Conservation (phyloP, 169 alveolate genomes). For the Cryptosporidium baileyi region DNA sequence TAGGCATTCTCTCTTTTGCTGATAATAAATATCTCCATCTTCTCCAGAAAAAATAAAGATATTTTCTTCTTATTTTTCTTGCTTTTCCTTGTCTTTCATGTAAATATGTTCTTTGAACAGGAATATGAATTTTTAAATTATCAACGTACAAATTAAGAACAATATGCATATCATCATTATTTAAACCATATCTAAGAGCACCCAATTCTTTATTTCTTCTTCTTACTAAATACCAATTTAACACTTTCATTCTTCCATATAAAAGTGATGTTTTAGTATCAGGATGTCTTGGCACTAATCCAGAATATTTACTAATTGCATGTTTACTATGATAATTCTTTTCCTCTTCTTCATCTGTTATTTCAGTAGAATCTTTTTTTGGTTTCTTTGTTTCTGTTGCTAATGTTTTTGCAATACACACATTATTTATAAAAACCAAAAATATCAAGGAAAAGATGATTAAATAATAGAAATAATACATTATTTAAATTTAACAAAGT, state of each 20-base stretch:
- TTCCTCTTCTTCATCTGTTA: background rate
- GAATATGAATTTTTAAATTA: constrained; percentile 40
- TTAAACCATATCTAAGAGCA: constrained; percentile 43
- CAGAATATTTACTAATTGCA: constrained; percentile 2
- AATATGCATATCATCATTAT: constrained; percentile 66
- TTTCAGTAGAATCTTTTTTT: background rate
- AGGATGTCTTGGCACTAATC: constrained; percentile 51
- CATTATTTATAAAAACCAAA: background rate
- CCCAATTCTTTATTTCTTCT: constrained; percentile 29
- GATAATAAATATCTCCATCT: constrained; percentile 60
- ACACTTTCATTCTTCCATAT: constrained; percentile 53
- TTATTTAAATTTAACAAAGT: background rate
- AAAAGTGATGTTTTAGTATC: constrained; percentile 17
- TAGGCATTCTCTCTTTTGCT: constrained; percentile 68
- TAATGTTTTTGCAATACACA: background rate
- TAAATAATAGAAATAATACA: background rate
- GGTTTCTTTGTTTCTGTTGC: background rate
- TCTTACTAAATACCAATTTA: constrained; percentile 15
- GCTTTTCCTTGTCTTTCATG: constrained; percentile 43
- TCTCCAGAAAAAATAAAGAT: constrained; percentile 28
- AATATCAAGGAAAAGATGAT: background rate
- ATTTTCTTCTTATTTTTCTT: constrained; percentile 43
- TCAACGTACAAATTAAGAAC: constrained; percentile 35
- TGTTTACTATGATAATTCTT: background rate
- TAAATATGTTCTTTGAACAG: constrained; percentile 47